Percentiles rank a stretch among this genome's conserved stretches.
Conservation (phyloP, 2,329 filamentous ascomycete genomes). For the Corinectria fuckeliana region DNA sequence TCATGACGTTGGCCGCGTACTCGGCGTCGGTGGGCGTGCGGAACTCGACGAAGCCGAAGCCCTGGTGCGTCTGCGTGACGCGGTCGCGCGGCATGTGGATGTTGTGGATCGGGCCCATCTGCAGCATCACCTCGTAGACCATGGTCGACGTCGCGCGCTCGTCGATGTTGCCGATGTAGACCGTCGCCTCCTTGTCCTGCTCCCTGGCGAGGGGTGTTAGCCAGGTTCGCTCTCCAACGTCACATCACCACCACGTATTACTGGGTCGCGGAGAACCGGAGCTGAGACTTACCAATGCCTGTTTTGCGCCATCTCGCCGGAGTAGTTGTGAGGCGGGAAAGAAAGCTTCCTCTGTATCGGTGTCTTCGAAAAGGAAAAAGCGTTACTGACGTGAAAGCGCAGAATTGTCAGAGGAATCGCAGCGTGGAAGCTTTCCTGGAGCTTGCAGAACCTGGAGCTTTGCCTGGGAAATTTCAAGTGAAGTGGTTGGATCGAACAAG, state of each 20-base stretch:
- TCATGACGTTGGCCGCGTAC: slow-evolving; percentile 96
- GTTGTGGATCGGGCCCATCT: slow-evolving; percentile 96
- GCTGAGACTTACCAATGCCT: slow-evolving; percentile 70
- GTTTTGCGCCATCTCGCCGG: slow-evolving; percentile 67
- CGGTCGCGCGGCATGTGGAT: slow-evolving; percentile 98
- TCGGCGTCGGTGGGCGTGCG: slow-evolving; percentile 94
- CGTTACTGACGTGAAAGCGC: neutral
- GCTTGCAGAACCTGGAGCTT: slow-evolving; percentile 20
- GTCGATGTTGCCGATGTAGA: slow-evolving; percentile 98
- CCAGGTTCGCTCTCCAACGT: too few species aligned
- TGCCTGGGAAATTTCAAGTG: slow-evolving; percentile 37
- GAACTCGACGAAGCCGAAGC: slow-evolving; percentile 99
- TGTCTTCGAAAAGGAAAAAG: neutral
- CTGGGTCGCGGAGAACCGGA: too few species aligned
- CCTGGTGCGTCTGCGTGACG: slow-evolving; percentile 95
- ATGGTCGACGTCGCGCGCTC: slow-evolving; percentile 90
- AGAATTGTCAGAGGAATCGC: slow-evolving; percentile 4
- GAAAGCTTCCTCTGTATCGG: neutral
- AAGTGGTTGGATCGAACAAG: slow-evolving; percentile 24
- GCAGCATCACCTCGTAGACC: slow-evolving; percentile 97
- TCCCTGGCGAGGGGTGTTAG: slow-evolving; percentile 64
- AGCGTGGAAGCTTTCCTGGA: slow-evolving; percentile 17
- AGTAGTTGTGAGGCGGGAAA: slow-evolving; percentile 24
- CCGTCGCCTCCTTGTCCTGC: slow-evolving; percentile 97
- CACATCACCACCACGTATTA: too few species aligned